Percentiles rank a stretch among this genome's conserved stretches.
These are phyloP conservation scores for Nyssa sinensis DNA, from an alignment of 148 eudicot species.

Conservation along the genomic window DNA sequence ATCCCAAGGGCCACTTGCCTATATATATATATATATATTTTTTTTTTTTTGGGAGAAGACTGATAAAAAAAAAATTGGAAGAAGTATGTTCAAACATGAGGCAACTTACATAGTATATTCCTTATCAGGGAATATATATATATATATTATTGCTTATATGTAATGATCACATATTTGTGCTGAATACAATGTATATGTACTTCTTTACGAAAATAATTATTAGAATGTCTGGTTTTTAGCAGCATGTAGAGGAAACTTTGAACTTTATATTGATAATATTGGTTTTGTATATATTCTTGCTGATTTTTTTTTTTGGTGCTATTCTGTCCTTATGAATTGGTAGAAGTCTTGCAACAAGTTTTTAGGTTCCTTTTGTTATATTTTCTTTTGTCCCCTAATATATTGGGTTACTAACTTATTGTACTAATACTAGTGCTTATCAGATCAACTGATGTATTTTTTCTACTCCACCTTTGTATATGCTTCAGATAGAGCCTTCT, in stretches of 20 bases:
- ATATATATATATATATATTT: too few species aligned
- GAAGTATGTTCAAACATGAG: too few species aligned
- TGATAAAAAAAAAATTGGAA: too few species aligned
- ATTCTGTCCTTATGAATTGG: background rate
- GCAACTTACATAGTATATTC: too few species aligned
- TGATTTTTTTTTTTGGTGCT: slow-evolving; percentile 3
- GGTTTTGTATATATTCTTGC: background rate
- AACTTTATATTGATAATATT: too few species aligned
- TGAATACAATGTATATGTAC: background rate
- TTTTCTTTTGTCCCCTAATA: background rate
- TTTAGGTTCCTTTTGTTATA: background rate
- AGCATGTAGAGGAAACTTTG: background rate
- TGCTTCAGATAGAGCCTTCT: slow-evolving; percentile 57
- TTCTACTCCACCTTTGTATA: slow-evolving; percentile 11
- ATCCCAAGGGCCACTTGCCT: too few species aligned
- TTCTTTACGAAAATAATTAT: too few species aligned
- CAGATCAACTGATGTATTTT: slow-evolving; percentile 10
- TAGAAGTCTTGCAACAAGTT: background rate
- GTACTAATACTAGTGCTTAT: background rate
- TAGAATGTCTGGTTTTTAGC: background rate
- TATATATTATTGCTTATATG: too few species aligned
- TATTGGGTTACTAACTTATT: slow-evolving; percentile 7
- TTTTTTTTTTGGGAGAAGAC: too few species aligned
- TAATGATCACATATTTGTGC: background rate
- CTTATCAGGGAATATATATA: too few species aligned